Base-by-base conservation (phyloP, 2,329 filamentous ascomycete genomes). In the Xylariaceae sp. region DNA sequence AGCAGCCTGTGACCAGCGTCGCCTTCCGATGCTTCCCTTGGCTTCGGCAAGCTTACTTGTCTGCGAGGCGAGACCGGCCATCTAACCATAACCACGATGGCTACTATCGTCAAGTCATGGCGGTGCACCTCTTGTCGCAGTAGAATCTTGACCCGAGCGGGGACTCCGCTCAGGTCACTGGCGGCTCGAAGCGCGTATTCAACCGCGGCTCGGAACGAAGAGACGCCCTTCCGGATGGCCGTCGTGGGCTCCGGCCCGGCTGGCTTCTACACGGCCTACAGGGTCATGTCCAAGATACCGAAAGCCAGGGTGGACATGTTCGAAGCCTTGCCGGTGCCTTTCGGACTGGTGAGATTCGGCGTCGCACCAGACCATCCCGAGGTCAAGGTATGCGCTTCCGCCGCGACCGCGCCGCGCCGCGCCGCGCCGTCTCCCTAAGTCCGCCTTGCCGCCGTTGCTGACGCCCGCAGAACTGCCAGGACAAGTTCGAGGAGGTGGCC, bases 321-420 rank as follows among this genome's bases (percentile, higher is more conserved):
- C 55, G 92, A 98, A 61, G 78, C 86, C 18, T 64, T 96, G 24
- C 92, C 92, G 0, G 88, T 94, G 4, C 92, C 92, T 0, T 98
- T 86, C 55, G 92, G 92, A 1, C 71, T 98, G 35, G 89, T 94
- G 31, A 74, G 92, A 35, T 94, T 92, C 53, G 92, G 92, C 7
- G 92, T 98, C 38, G 93, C 92, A n/a, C 92, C 92, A 5, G 92
- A 98, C 57, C 92, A 98, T 61, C 90, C 92, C 1, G 90, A 98
- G 64, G 92, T 98, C 46, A 98, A 98, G 77, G 87, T 92, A 64
- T 39, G 61, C 36, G 31, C n/a, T n/a, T n/a, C n/a, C n/a, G n/a
- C n/a, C n/a, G n/a, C n/a, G n/a, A n/a, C n/a, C n/a, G n/a, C n/a
- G n/a, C n/a, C n/a, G n/a, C n/a, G n/a, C n/a, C n/a, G n/a, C n/a